These are phyloP conservation scores for Nitzschia putrida DNA, from an alignment of 108 stramenopile species.

Conservation along the genomic window DNA sequence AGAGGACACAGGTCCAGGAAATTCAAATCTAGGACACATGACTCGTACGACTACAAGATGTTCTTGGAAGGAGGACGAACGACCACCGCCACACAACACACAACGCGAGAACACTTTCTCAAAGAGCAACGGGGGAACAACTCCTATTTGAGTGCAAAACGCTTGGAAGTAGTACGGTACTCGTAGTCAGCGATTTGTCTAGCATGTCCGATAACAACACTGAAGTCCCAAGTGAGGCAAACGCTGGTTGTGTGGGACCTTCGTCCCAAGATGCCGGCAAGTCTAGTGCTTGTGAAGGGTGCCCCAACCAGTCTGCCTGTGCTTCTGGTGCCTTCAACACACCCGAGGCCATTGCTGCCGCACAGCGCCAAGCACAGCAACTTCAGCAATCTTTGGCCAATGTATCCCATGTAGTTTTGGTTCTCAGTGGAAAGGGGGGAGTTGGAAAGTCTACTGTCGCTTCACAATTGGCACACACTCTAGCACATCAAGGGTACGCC, in stretches of 20 bases:
- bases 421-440: constrained; percentile 97
- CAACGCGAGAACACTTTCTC: too few species aligned
- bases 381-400: constrained; percentile 71
- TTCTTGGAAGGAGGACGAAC: too few species aligned
- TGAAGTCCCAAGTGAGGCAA: constrained; percentile 69
- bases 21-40: too few species aligned
- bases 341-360: constrained; percentile 65
- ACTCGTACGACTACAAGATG: too few species aligned
- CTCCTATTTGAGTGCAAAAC: too few species aligned
- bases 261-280: constrained; percentile 90
- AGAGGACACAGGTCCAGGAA: too few species aligned
- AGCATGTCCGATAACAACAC: neutral
- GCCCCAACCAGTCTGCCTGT: constrained; percentile 95
- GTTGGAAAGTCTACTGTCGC: constrained; percentile 97
- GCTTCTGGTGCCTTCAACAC: constrained; percentile 83
- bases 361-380: constrained; percentile 45
- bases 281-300: constrained; percentile 91
- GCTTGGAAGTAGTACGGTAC: too few species aligned
- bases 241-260: constrained; percentile 95
- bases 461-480: constrained; percentile 90
- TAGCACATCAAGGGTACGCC: constrained; percentile 85
- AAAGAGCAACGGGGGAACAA: too few species aligned
- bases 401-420: constrained; percentile 92
- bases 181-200: too few species aligned
- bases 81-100: too few species aligned